A percentile compares a stretch with the other conserved stretches of the same genome.
These are phyloP conservation scores for Prunella vulgaris DNA, from an alignment of 257 asterid genomes.

Conservation along the genomic window DNA sequence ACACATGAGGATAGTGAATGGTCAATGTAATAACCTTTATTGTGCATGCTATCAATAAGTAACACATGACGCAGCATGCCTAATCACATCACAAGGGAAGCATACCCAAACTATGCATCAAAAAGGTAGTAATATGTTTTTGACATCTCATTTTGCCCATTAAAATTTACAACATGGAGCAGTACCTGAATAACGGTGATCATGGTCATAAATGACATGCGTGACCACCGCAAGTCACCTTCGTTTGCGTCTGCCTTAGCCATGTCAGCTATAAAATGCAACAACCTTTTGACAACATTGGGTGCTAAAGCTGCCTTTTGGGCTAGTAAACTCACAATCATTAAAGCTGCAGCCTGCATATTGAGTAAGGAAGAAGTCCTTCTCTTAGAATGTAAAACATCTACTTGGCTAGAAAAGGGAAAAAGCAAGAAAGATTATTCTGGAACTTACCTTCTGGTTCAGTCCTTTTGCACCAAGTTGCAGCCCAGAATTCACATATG, in stretches of 20 bases:
- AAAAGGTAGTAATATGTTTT: not conserved
- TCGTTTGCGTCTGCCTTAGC: constrained; percentile 55
- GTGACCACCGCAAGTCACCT: constrained; percentile 62
- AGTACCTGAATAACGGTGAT: constrained; percentile 83
- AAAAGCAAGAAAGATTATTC: not conserved
- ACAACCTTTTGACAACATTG: constrained; percentile 54
- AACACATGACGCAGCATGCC: constrained; percentile 15
- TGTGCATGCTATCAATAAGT: constrained; percentile 4
- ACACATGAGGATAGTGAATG: constrained; percentile 11
- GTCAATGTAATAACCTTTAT: constrained; percentile 1
- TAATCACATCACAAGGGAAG: not conserved
- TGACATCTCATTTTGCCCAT: not conserved
- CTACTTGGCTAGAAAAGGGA: not conserved
- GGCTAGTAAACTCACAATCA: constrained; percentile 78
- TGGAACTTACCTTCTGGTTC: constrained; percentile 64
- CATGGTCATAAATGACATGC: constrained; percentile 69
- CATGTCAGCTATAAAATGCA: constrained; percentile 55
- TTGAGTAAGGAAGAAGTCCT: constrained; percentile 3
- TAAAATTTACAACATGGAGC: not conserved
- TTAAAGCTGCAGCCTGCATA: constrained; percentile 77
- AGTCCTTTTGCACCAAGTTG: constrained; percentile 44
- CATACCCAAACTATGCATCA: not conserved
- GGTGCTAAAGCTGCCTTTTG: constrained; percentile 65
- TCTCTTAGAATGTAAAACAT: constrained; percentile 14
- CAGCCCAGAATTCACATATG: constrained; percentile 63